Evolutionary conservation across 2,329 filamentous ascomycete genomes (phyloP), one percentile per base, ranked within the genome.

Genomic region (Akanthomyces dipterigenus): DNA sequence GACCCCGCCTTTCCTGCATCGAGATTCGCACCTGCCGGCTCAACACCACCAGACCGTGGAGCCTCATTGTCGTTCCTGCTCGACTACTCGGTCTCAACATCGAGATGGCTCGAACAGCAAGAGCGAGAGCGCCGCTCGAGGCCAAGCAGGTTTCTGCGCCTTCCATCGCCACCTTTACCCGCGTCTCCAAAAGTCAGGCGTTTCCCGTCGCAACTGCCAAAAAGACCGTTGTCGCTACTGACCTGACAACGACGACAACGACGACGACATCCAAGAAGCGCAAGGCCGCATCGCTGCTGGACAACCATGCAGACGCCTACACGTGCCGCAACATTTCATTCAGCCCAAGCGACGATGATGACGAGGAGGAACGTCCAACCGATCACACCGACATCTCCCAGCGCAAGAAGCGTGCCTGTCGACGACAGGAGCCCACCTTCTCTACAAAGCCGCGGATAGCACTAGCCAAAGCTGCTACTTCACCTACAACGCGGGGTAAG

Each of bases 101-200:
- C 63, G 54, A 57, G 2, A 72, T 64, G 66, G 64, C 66, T 68
- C 74, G 61, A 67, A 65, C 65, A 24, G 60, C 66, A 60, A 69
- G 65, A 64, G 65, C 68, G 62, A 66, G 57, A 55, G 55, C 64
- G 22, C 65, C 70, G 45, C 64, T 62, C 51, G 60, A 50, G 34
- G 63, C 65, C 60, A 63, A 63, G 36, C 49, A 65, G 31, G 38
- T 59, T 16, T n/a, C 61, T 26, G 64, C 57, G 42, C 70, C 70
- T 26, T 63, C 70, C 64, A 81, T 82, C 60, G 73, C 69, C 71
- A 74, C 65, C 67, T 82, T 81, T 67, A 67, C 76, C 50, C 80
- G 79, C 58, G 70, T 82, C 53, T 81, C 79, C 38, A 83, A 83
- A 70, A 67, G 68, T 24, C 66, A 71, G 22, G 61, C 64, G 20